Evolutionary conservation across 2,329 filamentous ascomycete genomes (phyloP), one percentile per base, ranked within the genome.

Genomic region (Ophiostoma sp.): DNA sequence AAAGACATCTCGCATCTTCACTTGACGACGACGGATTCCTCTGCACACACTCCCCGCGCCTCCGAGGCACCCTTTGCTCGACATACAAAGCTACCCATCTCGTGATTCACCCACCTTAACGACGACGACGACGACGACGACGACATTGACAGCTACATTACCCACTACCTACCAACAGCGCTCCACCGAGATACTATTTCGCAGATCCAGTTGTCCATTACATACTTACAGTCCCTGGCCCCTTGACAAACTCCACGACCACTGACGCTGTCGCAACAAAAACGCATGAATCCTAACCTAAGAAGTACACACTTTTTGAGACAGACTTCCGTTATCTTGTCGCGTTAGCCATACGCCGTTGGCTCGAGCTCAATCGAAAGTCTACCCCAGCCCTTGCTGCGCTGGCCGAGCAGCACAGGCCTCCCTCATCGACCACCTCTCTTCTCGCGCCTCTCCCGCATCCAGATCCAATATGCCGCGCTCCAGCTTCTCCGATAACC

Each of bases 401-500:
- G 39, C 61, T 66, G 61, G 61, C 59, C 61, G 61, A 66, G 61
- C 61, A 66, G 61, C 61, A 45, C 61, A 25, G 64, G 64, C 64
- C 33, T 25, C 64, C 42, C 8, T 45, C 36, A 7, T 15, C 36
- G 61, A 28, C 36, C 39, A 39, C 36, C n/a, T 17, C 22, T 28
- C 36, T 66, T 17, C 22, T 45, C 36, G 61, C 11, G 36, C 19
- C 39, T 52, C 19, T 31, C 19, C 42, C 22, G 42, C 28, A 52
- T n/a, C 42, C 17, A 17, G 15, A 25, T n/a, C 15, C 42, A 76
- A 39, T 61, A 83, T 84, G 82, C 80, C 82, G 73, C 81, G 82
- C 70, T 82, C 82, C 69, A 82, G 82, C 76, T 81, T 83, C 75
- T 83, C 82, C 9, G 82, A 83, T 42, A 83, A 89, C 45, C 90